phyloP scores from a whole-genome alignment of 257 asterid species.

The Craterostigma plantagineum region DNA sequence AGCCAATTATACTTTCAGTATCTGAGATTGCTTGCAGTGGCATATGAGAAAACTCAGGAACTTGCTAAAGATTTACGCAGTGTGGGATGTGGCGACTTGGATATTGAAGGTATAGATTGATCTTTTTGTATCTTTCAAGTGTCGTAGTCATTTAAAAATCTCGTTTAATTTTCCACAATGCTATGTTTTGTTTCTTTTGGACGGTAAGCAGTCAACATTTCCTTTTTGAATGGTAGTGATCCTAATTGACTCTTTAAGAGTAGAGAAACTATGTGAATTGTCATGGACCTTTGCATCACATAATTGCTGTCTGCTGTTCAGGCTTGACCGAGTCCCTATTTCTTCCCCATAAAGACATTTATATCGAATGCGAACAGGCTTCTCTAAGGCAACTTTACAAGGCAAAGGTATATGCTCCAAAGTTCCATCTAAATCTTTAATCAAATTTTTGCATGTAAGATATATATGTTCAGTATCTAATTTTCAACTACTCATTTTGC shows the following conservation, averaged over 20 bases:
- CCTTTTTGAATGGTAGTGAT: too few species aligned
- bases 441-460: constrained; percentile 6
- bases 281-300: neutral
- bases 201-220: too few species aligned
- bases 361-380: constrained; percentile 87
- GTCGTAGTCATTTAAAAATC: neutral
- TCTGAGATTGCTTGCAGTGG: constrained; percentile 88
- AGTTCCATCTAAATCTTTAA: constrained; percentile 10
- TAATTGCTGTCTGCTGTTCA: constrained; percentile 21
- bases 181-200: too few species aligned
- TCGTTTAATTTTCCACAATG: neutral
- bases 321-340: constrained; percentile 90
- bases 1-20: constrained; percentile 30
- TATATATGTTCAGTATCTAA: neutral
- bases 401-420: constrained; percentile 40
- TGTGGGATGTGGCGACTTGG: constrained; percentile 96
- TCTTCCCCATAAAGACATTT: constrained; percentile 77
- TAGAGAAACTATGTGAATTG: neutral
- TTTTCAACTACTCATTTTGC: constrained; percentile 4
- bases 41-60: constrained; percentile 88
- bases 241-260: constrained; percentile 4
- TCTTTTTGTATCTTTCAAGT: neutral
- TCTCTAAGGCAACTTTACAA: constrained; percentile 84
- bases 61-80: constrained; percentile 74
- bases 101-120: constrained; percentile 59